Evolutionary conservation across 805 yeast species (phyloP).

Genomic region (Kluyveromyces nonfermentans): DNA sequence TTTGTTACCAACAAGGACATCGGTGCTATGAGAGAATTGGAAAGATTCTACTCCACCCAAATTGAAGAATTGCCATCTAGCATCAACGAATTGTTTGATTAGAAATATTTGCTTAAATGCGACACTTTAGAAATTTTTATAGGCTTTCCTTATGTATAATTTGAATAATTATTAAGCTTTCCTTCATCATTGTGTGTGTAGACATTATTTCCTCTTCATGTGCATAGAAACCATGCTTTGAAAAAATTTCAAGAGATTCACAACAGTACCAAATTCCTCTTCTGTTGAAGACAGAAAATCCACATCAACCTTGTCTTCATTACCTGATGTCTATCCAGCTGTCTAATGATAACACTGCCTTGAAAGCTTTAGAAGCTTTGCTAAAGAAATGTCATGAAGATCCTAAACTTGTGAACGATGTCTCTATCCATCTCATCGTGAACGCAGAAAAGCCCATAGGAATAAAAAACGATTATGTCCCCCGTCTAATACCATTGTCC

Average conservation of each 20-base stretch:
- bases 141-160: not conserved
- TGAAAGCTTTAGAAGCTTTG: slow-evolving; percentile 18
- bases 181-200: not conserved
- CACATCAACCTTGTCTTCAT: not conserved
- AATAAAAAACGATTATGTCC: slow-evolving; percentile 38
- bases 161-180: not conserved
- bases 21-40: slow-evolving; percentile 63
- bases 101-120: slow-evolving; percentile 6
- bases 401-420: slow-evolving; percentile 19
- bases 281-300: too few relatives aligned
- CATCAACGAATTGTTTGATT: slow-evolving; percentile 40
- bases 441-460: slow-evolving; percentile 40
- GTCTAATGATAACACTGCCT: slow-evolving; percentile 8
- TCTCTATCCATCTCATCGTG: slow-evolving; percentile 33
- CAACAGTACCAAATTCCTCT: too few relatives aligned
- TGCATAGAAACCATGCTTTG: not conserved
- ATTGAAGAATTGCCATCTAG: slow-evolving; percentile 74
- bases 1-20: slow-evolving; percentile 77
- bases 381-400: slow-evolving; percentile 25
- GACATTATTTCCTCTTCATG: not conserved
- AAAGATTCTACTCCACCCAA: slow-evolving; percentile 62
- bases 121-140: slow-evolving; percentile 1
- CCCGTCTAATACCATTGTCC: slow-evolving; percentile 51
- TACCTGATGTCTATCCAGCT: not conserved
- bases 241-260: too few relatives aligned